Evolutionary conservation across 2,329 filamentous ascomycete species (phyloP), one percentile per base, ranked within the genome.

Genomic region (Aspergillus tamarii): DNA sequence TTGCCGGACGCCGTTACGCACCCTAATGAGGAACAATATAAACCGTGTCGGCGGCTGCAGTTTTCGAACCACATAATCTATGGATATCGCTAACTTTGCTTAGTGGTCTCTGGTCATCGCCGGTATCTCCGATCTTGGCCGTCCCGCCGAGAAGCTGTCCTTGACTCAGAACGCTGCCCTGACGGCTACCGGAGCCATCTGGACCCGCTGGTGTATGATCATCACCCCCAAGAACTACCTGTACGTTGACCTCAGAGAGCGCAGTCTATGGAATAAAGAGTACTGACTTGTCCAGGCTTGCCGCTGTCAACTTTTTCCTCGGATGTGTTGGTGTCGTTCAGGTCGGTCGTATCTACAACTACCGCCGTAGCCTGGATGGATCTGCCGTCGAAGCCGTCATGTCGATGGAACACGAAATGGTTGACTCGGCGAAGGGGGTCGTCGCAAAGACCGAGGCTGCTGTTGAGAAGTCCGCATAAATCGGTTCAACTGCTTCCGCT

Each of bases 201-300:
- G 95, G 95, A 99, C 95, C 53, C 88, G 95, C 70, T 99, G 95
- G 95, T 99, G 95, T 85, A 86, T 98, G 77, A 91, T 99, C 80
- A 99, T 99, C 82, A 93, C 89, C 81, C 95, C 95, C 63, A 89
- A 89, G 81, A 99, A 99, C 85, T 83, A 93, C 75, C 90, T 97
- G 90, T 93, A 83, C 55, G 89, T n/a, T n/a, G 28, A 32, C n/a
- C 82, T 23, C 26, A 4, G 16, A 48, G 10, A 26, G 8, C n/a
- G 16, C 43, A 7, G 16, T 23, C 14, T 7, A 53, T 28, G 11
- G 21, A 14, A n/a, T 41, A 10, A 34, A 53, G 11, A 19, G 14
- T 5, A 16, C 39, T 30, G 12, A 55, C 41, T 39, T 64, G 50
- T 36, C 34, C 66, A 93, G 91, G 66, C 89, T 99, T 64, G 95